Evolutionary conservation across 805 yeast genomes (phyloP), one percentile per base, ranked within the genome.

Genomic region (Kodamaea nitidulidarum): DNA sequence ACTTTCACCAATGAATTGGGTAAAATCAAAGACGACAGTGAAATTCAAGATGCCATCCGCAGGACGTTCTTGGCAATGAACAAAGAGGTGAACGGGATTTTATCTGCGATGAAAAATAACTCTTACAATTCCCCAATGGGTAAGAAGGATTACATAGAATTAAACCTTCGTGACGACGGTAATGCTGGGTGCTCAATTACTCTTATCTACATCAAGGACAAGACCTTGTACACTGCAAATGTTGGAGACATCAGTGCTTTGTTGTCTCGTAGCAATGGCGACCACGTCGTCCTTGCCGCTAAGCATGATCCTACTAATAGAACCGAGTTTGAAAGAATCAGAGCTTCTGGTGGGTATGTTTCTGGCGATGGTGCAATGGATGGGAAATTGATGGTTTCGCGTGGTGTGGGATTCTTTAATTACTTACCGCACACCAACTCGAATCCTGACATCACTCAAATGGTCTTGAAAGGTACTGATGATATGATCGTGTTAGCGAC

Each of bases 331-430:
- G 95, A 88, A 55, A 70, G 96, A 50, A 86, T 93, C 35, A 71
- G 98, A 52, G 84, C 85, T 2, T 78, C 95, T 16, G 98, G 98
- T 38, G 98, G 98, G 1, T 84, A 75, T 57, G 95, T 93, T 8
- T 78, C 86, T 7, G 83, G 85, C 14, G 84, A 83, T 51, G 96
- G 91, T 39, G 81, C 83, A 45, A 71, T 88, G 32, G 96, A 91
- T 58, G 95, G 95, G 29, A 80, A 78, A 20, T 73, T 87, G 11
- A 81, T 80, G 35, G 85, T 88, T 35, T 86, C 96, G 1, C 75
- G 98, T 50, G 95, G 96, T 22, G 90, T 88, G 38, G 99, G 99
- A 0, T 90, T 84, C 55, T 83, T 84, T 58, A 84, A 84, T 48
- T 71, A 83, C 46, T 70, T 88, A 32, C 96, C 97, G 1, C 95